Base-by-base conservation (phyloP, 805 yeast genomes). In the Metschnikowia kofuensis region DNA sequence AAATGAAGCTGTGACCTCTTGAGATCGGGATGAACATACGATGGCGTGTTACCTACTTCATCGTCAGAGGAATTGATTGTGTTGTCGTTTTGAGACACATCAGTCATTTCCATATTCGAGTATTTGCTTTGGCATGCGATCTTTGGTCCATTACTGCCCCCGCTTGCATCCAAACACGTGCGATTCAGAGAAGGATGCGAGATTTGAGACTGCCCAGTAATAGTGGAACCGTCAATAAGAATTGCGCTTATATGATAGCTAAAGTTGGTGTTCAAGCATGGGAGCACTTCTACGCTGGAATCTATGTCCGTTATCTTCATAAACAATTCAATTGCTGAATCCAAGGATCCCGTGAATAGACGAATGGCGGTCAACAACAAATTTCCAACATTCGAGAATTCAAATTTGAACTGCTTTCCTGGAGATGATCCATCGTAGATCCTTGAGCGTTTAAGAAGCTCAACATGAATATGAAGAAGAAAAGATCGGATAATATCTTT, bases 191-290 rank as follows among this genome's bases (percentile, higher is more conserved):
- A 68, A 1, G 98, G 98, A 66, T 91, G 98, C 1, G 96, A 89
- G 10, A 91, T 91, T 61, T 90, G 96, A 3, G 92, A 85, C 64
- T 91, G 98, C 11, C 98, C 98, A 0, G 91, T 85, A 34, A 91
- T 84, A 2, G 85, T 72, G 4, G 77, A 72, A 2, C 95, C 96
- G 64, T 88, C 79, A 32, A 70, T 69, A 39, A 91, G 70, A 29
- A 78, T 56, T 0, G 96, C 97, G 43, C 92, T 83, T 28, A 91
- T 89, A 59, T 90, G 96, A 55, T 89, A 88, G 13, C 91, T 83
- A 68, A 87, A 87, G 58, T 85, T 88, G 8, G 96, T 87, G 60
- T 87, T 89, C 36, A 90, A 70, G 52, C 96, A 89, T 0, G 97
- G 96, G 6, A 88, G 64, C 1, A 90, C 89, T 38, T 78, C 74